phyloP scores from a whole-genome alignment of 176 grass and related monocot species.

The Phyllostachys edulis region DNA sequence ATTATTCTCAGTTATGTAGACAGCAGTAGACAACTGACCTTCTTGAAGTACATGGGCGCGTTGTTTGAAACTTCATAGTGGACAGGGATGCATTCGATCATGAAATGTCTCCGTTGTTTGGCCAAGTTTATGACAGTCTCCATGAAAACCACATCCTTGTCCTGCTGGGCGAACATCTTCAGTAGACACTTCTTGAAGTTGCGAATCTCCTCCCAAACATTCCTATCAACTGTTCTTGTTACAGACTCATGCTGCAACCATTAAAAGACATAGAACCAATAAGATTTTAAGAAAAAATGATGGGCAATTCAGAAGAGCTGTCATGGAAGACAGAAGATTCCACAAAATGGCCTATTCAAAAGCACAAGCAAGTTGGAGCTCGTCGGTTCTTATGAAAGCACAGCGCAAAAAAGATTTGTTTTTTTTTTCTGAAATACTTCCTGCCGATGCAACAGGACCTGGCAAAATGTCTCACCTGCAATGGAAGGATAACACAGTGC shows the following conservation, averaged over 20 bases:
- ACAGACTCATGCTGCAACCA: constrained; percentile 72
- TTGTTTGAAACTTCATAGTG: constrained; percentile 61
- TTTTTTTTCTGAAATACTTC: background rate
- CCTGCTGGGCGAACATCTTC: constrained; percentile 76
- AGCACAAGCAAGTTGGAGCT: background rate
- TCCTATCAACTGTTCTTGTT: constrained; percentile 83
- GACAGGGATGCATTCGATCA: constrained; percentile 89
- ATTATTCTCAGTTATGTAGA: background rate
- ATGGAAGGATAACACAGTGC: constrained; percentile 84
- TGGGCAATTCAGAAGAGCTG: background rate
- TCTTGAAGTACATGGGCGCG: constrained; percentile 97
- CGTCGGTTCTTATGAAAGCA: background rate
- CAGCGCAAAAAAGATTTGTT: background rate
- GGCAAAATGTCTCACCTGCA: constrained; percentile 64
- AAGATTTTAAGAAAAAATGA: constrained; percentile 16
- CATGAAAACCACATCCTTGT: constrained; percentile 83
- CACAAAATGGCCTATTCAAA: background rate
- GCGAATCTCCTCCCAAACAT: constrained; percentile 80
- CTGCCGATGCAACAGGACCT: background rate
- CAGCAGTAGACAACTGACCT: constrained; percentile 42
- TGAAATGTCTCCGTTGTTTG: constrained; percentile 77
- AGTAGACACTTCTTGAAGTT: constrained; percentile 98
- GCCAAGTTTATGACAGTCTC: constrained; percentile 73
- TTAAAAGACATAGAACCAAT: constrained; percentile 22
- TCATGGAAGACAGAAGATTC: background rate